A percentile compares a stretch with the other conserved stretches of the same genome.
These are phyloP conservation scores for Creolimax fragrantissima DNA, from an alignment of 78 protist species.

Conservation along the genomic window DNA sequence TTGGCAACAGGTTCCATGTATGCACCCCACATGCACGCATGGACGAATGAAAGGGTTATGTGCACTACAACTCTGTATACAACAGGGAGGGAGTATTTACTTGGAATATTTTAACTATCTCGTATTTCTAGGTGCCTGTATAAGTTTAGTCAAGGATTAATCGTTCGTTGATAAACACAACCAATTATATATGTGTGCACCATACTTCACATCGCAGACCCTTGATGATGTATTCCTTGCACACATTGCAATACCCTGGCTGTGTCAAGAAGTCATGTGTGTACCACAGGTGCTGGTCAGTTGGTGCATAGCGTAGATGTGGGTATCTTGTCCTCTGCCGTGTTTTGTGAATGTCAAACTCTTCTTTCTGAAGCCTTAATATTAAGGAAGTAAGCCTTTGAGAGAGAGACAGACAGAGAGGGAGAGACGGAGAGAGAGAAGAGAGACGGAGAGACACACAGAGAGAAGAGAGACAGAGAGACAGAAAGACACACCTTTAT, in stretches of 20 bases:
- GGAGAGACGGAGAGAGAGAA: background rate
- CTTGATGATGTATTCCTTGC: background rate
- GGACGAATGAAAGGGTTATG: no score
- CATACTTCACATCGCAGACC: constrained; percentile 4
- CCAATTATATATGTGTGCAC: background rate
- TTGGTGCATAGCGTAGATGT: background rate
- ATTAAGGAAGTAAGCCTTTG: background rate
- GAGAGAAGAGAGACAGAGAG: background rate
- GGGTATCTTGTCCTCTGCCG: background rate
- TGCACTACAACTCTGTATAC: no score
- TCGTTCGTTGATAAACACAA: no score
- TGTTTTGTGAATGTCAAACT: background rate
- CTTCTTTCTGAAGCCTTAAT: background rate
- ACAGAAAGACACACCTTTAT: background rate
- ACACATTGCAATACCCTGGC: background rate
- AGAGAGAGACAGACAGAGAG: background rate
- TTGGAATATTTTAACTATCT: no score
- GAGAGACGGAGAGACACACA: background rate
- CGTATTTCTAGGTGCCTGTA: no score
- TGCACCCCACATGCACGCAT: no score
- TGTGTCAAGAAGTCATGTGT: background rate
- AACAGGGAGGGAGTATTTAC: no score
- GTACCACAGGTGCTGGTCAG: background rate
- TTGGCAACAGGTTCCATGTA: no score
- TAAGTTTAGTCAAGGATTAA: no score